Conservation (phyloP, 23 red algal genomes). For the Gracilaria gracilis region DNA sequence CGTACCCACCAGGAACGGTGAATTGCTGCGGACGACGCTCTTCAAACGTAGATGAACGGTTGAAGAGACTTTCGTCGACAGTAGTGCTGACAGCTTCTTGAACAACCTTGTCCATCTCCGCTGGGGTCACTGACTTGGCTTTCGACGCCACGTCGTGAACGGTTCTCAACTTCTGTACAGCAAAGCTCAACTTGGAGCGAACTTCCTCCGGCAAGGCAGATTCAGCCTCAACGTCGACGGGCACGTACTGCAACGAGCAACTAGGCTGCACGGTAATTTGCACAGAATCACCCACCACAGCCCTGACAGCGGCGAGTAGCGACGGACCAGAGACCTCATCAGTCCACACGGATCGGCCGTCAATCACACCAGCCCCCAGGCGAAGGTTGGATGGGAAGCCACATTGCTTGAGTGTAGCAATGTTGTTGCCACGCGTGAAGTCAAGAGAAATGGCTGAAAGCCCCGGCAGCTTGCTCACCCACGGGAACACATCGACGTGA, state of each 20-base stretch:
- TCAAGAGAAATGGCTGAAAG: constrained; percentile 67
- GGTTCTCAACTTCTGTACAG: constrained; percentile 85
- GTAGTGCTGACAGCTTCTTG: constrained; percentile 22
- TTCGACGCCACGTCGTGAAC: constrained; percentile 30
- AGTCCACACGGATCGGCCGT: constrained; percentile 89
- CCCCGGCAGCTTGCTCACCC: constrained; percentile 60
- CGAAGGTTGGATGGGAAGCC: constrained; percentile 52
- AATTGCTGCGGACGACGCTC: constrained; percentile 76
- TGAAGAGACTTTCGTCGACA: constrained; percentile 56
- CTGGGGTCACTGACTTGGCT: background rate
- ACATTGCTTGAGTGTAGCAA: constrained; percentile 56
- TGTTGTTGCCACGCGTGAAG: constrained; percentile 81
- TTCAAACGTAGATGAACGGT: constrained; percentile 42
- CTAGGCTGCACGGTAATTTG: constrained; percentile 67
- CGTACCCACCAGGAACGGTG: constrained; percentile 59
- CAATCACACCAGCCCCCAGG: constrained; percentile 77
- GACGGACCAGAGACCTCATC: constrained; percentile 16
- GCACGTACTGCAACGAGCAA: constrained; percentile 89
- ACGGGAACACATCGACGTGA: constrained; percentile 42
- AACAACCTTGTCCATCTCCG: background rate
- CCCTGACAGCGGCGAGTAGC: constrained; percentile 23
- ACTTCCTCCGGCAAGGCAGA: constrained; percentile 55
- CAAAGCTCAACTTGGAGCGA: constrained; percentile 67
- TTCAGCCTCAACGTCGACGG: constrained; percentile 72
- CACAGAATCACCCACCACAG: constrained; percentile 9